Evolutionary conservation across 2,329 filamentous ascomycete species (phyloP), one percentile per base, ranked within the genome.

Genomic region (Coniella vitis): DNA sequence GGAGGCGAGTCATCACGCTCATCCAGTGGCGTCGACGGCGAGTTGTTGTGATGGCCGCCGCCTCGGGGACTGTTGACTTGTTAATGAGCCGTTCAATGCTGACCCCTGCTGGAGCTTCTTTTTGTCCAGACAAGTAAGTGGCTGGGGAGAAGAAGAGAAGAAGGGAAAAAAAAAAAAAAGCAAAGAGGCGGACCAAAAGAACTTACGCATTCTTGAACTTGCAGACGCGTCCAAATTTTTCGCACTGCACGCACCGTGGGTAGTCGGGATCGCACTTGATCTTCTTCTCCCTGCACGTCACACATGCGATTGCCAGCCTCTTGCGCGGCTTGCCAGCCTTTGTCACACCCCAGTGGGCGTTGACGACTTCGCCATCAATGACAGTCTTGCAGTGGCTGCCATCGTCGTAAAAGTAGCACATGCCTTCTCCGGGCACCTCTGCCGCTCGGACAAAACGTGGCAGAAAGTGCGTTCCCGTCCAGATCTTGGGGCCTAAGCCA

Each of bases 221-320:
- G 77, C 90, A 95, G 16, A 85, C 74, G 41, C 88, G 79, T 48
- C 90, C 88, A 61, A 91, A 91, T 69, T 95, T 95, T 63, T 93
- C 86, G 64, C 90, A 96, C 67, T 95, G 90, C 47, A 90, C 79
- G 59, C 90, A 96, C 57, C 88, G 89, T 35, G 87, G 87, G 56
- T 81, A 85, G 58, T 90, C 89, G 1, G 90, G 90, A 56, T 95
- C 89, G 61, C 90, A 96, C 66, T 95, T 95, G 70, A 96, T 95
- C 74, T 95, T 96, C 80, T 95, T 96, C 69, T 95, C 90, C 44
- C 90, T 81, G 64, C 90, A 96, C 12, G 89, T 93, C 51, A 95
- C 76, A 62, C 90, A 96, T n/a, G 89, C 89, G 63, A 95, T 90
- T 20, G 90, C 90, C 49, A 95, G 74, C 49, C 90, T 78, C 70